Evolutionary conservation across 2,329 filamentous ascomycete genomes (phyloP).

Genomic region (Arthrobotrys megalospora): DNA sequence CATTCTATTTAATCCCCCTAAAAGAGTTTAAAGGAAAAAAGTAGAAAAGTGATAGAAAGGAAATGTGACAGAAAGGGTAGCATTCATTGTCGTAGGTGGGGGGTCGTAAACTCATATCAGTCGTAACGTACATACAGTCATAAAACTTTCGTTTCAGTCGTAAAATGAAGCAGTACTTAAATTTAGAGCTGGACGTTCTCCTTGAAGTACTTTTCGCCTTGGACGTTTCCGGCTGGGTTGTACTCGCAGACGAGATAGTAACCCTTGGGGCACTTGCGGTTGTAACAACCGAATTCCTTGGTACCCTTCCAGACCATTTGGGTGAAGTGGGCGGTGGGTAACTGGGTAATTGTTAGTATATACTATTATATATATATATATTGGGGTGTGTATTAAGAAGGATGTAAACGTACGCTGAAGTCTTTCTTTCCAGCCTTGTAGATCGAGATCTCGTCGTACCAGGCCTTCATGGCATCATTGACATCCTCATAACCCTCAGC

Average conservation of each 20-base stretch:
- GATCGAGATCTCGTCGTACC: constrained; percentile 86
- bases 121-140: constrained; percentile 1
- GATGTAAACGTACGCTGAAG: constrained; percentile 30
- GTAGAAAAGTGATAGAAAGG: neutral
- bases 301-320: constrained; percentile 82
- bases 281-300: constrained; percentile 75
- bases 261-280: constrained; percentile 33
- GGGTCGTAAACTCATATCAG: constrained; percentile 21
- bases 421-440: constrained; percentile 75
- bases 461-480: constrained; percentile 81
- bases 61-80: neutral
- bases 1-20: too few relatives aligned
- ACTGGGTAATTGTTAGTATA: constrained; percentile 30
- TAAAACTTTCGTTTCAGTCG: constrained; percentile 10
- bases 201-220: constrained; percentile 18
- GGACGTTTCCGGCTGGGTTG: constrained; percentile 36
- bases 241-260: constrained; percentile 56
- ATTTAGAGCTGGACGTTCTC: constrained; percentile 41
- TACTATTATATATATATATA: neutral
- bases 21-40: constrained; percentile 2
- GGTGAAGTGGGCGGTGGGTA: constrained; percentile 65
- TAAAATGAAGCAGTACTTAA: neutral
- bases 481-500: constrained; percentile 77
- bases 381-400: neutral
- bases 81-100: constrained; percentile 1